phyloP scores from a whole-genome alignment of 495 filamentous ascomycete species.

The Xylona heveae region DNA sequence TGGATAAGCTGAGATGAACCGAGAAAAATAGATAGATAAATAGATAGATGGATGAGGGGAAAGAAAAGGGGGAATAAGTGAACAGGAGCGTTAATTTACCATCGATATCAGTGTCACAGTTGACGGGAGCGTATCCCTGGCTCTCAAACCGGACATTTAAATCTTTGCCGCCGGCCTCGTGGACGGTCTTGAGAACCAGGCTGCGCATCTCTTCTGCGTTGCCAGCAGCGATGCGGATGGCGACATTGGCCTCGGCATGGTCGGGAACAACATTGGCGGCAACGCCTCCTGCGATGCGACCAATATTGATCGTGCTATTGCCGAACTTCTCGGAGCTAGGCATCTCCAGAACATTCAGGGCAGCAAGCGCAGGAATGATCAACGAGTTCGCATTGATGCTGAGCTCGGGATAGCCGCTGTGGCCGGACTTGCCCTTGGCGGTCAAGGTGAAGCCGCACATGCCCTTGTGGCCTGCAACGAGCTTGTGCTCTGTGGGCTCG shows the following conservation, averaged over 20 bases:
- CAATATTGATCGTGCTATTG: conserved; percentile 73
- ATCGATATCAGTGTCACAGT: conserved; percentile 53
- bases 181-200: conserved; percentile 36
- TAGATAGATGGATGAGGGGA: background rate
- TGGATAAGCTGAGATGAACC: background rate
- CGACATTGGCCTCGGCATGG: conserved; percentile 39
- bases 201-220: conserved; percentile 31
- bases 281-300: conserved; percentile 56
- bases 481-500: conserved; percentile 72
- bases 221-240: conserved; percentile 55
- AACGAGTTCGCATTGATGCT: conserved; percentile 61
- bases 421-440: conserved; percentile 56
- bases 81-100: conserved; percentile 17
- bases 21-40: background rate
- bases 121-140: conserved; percentile 12
- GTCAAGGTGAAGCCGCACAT: conserved; percentile 38
- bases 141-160: conserved; percentile 26
- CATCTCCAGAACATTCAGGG: conserved; percentile 39
- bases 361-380: conserved; percentile 42
- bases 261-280: conserved; percentile 76
- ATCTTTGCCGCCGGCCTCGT: conserved; percentile 27
- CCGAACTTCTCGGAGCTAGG: conserved; percentile 61
- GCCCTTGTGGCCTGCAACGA: conserved; percentile 83
- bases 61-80: background rate
- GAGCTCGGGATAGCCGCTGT: conserved; percentile 61